Conservation (phyloP, 306 rosid genomes). For the Lathyrus tuberosus region DNA sequence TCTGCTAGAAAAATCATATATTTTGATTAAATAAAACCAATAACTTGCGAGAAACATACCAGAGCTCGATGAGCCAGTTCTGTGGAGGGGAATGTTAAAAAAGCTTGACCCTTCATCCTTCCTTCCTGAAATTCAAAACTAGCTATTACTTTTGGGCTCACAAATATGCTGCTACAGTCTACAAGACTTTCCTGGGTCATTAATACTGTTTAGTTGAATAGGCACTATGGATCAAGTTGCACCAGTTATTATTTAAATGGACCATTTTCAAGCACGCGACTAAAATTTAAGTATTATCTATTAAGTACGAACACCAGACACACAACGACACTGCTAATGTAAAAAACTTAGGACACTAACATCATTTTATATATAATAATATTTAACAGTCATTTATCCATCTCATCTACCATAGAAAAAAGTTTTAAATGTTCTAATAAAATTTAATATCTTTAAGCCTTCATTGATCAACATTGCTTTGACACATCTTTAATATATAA, state of each 20-base stretch:
- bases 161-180: not conserved
- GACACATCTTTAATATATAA: no score
- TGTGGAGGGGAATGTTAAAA: slow-evolving; percentile 82
- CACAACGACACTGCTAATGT: no score
- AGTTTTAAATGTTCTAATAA: no score
- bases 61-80: slow-evolving; percentile 83
- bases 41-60: slow-evolving; percentile 51
- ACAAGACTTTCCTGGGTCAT: slow-evolving; percentile 1
- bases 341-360: no score
- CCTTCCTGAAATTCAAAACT: slow-evolving; percentile 78
- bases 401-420: no score
- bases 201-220: slow-evolving; percentile 1
- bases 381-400: no score
- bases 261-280: not conserved
- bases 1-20: not conserved
- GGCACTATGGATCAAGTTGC: slow-evolving; percentile 3
- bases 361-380: no score
- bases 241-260: slow-evolving; percentile 16
- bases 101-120: slow-evolving; percentile 98
- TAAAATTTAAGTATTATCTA: not conserved
- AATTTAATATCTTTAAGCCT: no score
- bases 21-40: slow-evolving; percentile 4
- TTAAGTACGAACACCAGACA: no score
- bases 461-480: no score
- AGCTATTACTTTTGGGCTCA: slow-evolving; percentile 28